These are phyloP conservation scores for Saccharomyces eubayanus DNA, from an alignment of 805 yeast genomes.

Conservation along the genomic window DNA sequence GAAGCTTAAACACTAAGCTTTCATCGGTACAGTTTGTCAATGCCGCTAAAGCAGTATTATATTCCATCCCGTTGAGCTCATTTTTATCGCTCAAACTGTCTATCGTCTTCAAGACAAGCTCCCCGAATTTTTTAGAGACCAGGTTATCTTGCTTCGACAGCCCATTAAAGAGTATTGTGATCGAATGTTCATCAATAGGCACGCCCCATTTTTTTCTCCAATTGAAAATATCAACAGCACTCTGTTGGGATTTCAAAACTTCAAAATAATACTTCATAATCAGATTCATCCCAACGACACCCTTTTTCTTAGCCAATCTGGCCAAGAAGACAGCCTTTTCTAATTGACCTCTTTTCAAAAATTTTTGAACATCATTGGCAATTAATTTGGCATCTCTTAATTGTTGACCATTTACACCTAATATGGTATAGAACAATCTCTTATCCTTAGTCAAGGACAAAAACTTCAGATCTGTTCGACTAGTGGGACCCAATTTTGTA, in stretches of 20 bases:
- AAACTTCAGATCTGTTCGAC: constrained; percentile 29
- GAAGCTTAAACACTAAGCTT: constrained; percentile 33
- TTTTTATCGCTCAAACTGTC: constrained; percentile 25
- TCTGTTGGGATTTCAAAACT: constrained; percentile 34
- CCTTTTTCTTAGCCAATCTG: constrained; percentile 40
- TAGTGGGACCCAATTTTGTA: constrained; percentile 30
- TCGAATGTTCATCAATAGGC: constrained; percentile 41
- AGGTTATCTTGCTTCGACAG: constrained; percentile 30
- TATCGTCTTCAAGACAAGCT: constrained; percentile 30
- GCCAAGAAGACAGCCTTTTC: constrained; percentile 48
- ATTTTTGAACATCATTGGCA: constrained; percentile 43
- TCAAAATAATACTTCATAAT: constrained; percentile 43
- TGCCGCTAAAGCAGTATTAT: constrained; percentile 41
- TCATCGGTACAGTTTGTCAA: constrained; percentile 35
- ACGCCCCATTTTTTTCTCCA: constrained; percentile 58
- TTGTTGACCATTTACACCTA: constrained; percentile 54
- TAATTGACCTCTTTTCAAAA: constrained; percentile 42
- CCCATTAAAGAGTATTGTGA: constrained; percentile 41
- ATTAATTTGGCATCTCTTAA: constrained; percentile 51
- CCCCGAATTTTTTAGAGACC: constrained; percentile 31
- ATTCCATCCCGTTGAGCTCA: constrained; percentile 34
- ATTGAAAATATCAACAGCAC: constrained; percentile 43
- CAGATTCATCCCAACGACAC: constrained; percentile 57
- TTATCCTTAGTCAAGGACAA: constrained; percentile 33
- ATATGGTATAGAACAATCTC: constrained; percentile 41